Percentiles rank a stretch among this genome's conserved stretches.
These are phyloP conservation scores for Ambrosiella cleistominuta DNA, from an alignment of 2,329 filamentous ascomycete species.

Conservation along the genomic window DNA sequence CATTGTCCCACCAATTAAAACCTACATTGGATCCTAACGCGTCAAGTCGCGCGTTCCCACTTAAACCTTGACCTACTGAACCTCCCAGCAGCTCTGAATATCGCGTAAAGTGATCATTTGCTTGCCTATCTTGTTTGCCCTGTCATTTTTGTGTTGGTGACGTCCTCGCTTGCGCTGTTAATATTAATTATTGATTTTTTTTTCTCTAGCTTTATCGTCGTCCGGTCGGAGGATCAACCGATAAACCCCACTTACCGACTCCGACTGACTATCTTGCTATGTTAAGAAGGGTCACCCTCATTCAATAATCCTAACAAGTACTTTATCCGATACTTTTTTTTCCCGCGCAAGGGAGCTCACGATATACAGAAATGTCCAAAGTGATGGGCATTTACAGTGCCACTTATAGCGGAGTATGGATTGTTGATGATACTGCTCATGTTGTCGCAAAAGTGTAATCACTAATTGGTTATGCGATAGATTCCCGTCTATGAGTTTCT, in stretches of 20 bases:
- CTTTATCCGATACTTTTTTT: too few relatives aligned
- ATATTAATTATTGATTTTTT: neutral
- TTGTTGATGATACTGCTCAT: conserved; percentile 5
- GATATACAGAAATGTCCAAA: neutral
- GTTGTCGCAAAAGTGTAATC: neutral
- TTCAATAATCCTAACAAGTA: too few relatives aligned
- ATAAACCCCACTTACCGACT: too few relatives aligned
- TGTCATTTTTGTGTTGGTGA: neutral
- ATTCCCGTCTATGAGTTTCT: conserved; percentile 92
- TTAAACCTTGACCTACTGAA: neutral
- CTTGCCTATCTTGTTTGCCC: neutral
- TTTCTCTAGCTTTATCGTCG: neutral
- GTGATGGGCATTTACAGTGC: conserved; percentile 40
- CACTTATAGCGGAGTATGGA: conserved; percentile 50
- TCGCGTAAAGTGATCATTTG: neutral
- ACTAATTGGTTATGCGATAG: conserved; percentile 27
- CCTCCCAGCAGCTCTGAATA: neutral
- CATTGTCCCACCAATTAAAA: neutral
- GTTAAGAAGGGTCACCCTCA: too few relatives aligned
- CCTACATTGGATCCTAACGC: neutral
- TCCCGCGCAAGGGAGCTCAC: too few relatives aligned
- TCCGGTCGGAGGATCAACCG: neutral
- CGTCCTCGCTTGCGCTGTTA: neutral
- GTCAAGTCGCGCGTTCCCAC: neutral
- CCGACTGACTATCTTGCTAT: too few relatives aligned